Conservation (phyloP, 768 basidiomycete genomes). For the Zangia roseola region DNA sequence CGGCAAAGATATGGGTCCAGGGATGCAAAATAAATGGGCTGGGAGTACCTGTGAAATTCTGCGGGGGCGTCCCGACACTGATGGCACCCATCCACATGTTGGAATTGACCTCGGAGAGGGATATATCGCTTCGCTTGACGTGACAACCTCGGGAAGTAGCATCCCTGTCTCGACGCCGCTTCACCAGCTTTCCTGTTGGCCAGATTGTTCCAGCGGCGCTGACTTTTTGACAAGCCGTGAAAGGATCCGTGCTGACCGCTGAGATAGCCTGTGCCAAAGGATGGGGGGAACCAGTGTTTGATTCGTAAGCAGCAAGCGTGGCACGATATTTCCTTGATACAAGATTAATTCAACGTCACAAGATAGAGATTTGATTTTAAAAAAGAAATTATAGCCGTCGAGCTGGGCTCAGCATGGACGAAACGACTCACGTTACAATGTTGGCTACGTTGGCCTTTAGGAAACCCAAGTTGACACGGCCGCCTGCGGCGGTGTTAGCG, state of each 20-base stretch:
- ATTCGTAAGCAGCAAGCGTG: conserved; percentile 43
- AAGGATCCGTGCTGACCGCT: not conserved
- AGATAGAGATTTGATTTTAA: not conserved
- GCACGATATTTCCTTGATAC: conserved; percentile 40
- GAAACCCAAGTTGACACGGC: conserved; percentile 5
- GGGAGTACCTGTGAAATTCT: conserved; percentile 39
- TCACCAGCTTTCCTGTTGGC: conserved; percentile 3
- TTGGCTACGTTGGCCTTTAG: conserved; percentile 15
- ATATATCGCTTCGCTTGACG: conserved; percentile 29
- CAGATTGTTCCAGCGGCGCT: not conserved
- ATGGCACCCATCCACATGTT: conserved; percentile 48
- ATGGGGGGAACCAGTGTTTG: conserved; percentile 44
- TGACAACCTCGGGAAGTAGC: conserved; percentile 1
- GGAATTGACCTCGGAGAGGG: conserved; percentile 37
- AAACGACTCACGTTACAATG: conserved; percentile 20
- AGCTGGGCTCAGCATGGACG: not conserved
- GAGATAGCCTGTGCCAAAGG: conserved; percentile 24
- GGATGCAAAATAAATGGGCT: not conserved
- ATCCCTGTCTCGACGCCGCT: conserved; percentile 6
- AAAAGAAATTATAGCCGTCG: not conserved
- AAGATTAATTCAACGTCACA: not conserved
- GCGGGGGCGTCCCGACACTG: conserved; percentile 47
- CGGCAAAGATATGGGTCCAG: not conserved
- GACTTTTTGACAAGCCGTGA: not conserved
- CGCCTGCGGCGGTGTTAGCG: conserved; percentile 1